Conservation (phyloP, 345 rosid genomes). For the Trapa incisa region DNA sequence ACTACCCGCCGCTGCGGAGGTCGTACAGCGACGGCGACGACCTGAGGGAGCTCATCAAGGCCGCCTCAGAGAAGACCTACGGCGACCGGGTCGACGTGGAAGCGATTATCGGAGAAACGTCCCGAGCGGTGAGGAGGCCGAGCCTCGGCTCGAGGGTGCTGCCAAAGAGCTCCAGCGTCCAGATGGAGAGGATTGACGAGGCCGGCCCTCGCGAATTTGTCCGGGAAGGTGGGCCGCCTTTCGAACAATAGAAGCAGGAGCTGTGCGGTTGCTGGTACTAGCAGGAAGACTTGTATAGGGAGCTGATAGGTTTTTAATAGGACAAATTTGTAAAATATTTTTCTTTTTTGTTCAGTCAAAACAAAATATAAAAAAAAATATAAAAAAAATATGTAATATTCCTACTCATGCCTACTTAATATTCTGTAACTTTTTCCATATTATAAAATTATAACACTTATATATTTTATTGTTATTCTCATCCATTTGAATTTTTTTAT, state of each 20-base stretch:
- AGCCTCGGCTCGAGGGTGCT: slow-evolving; percentile 8
- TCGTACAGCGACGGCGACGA: slow-evolving; percentile 18
- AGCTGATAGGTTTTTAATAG: too few relatives aligned
- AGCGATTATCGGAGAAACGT: neutral
- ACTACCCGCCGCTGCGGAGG: slow-evolving; percentile 24
- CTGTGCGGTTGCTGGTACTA: slow-evolving; percentile 16
- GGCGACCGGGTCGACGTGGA: slow-evolving; percentile 9
- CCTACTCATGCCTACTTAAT: too few relatives aligned
- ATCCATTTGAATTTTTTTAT: too few relatives aligned
- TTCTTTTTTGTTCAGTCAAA: too few relatives aligned
- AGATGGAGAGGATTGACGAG: slow-evolving; percentile 71
- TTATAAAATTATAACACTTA: too few relatives aligned
- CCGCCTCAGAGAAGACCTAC: slow-evolving; percentile 30
- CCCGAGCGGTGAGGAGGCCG: neutral
- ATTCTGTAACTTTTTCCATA: too few relatives aligned
- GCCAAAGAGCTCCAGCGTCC: slow-evolving; percentile 29
- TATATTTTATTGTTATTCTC: too few relatives aligned
- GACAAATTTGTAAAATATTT: too few relatives aligned
- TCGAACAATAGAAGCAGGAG: slow-evolving; percentile 32
- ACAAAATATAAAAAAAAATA: too few relatives aligned
- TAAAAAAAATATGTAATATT: too few relatives aligned
- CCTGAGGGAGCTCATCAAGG: slow-evolving; percentile 29
- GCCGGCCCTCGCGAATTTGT: slow-evolving; percentile 36
- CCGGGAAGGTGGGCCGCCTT: slow-evolving; percentile 5
- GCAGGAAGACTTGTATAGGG: neutral